phyloP scores from a whole-genome alignment of 768 basidiomycete species.

The Podaxis carcinomalis region DNA sequence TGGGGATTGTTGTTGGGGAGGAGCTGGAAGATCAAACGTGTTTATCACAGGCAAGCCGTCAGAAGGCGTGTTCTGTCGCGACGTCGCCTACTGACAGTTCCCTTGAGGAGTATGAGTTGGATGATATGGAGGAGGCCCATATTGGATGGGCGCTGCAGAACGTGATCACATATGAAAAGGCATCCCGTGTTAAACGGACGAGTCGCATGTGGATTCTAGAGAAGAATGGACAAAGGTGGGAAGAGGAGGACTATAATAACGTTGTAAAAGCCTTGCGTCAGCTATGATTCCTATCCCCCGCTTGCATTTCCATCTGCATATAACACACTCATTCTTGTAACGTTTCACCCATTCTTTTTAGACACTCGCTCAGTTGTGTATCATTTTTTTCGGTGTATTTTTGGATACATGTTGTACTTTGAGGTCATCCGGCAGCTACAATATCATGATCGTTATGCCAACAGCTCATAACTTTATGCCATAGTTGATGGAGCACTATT shows the following conservation, averaged over 20 bases:
- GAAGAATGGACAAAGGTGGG: constrained; percentile 11
- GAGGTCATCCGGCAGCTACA: not conserved
- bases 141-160: constrained; percentile 9
- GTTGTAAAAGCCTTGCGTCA: constrained; percentile 6
- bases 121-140: constrained; percentile 6
- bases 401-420: not conserved
- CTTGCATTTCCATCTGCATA: not conserved
- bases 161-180: constrained; percentile 5
- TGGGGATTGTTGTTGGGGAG: not conserved
- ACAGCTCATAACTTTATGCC: not conserved
- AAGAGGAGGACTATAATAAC: constrained; percentile 6
- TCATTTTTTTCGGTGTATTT: not conserved
- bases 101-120: constrained; percentile 3
- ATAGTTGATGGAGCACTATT: not conserved
- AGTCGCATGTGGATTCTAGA: constrained; percentile 11
- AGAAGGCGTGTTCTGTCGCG: not conserved
- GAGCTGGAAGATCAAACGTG: not conserved
- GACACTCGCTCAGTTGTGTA: not conserved
- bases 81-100: not conserved
- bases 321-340: not conserved
- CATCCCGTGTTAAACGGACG: constrained; percentile 5
- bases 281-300: not conserved
- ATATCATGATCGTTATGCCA: not conserved
- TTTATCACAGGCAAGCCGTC: not conserved
- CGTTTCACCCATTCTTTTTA: not conserved